phyloP scores from a whole-genome alignment of 306 rosid species.

The Quercus glauca region DNA sequence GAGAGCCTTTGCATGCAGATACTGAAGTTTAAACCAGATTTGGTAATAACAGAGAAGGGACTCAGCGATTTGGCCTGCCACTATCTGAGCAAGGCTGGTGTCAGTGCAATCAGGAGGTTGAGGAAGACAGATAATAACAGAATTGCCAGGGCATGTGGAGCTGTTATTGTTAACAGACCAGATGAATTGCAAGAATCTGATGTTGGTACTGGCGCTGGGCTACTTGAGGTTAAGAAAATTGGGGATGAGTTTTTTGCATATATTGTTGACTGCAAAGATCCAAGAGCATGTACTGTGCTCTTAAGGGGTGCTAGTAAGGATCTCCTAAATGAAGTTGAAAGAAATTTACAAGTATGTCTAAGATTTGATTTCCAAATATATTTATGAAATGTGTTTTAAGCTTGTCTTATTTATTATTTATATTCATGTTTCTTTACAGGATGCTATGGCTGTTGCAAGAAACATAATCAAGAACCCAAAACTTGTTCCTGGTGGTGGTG shows the following conservation, averaged over 20 bases:
- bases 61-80: slow-evolving; percentile 97
- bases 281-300: slow-evolving; percentile 83
- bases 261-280: slow-evolving; percentile 87
- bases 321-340: slow-evolving; percentile 86
- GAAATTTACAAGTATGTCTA: slow-evolving; percentile 74
- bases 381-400: slow-evolving; percentile 16
- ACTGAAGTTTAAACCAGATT: slow-evolving; percentile 82
- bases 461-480: slow-evolving; percentile 85
- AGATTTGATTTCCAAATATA: background rate
- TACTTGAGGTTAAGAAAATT: slow-evolving; percentile 89
- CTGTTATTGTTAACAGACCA: slow-evolving; percentile 90
- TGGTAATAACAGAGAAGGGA: slow-evolving; percentile 93
- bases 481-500: slow-evolving; percentile 98
- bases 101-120: slow-evolving; percentile 88
- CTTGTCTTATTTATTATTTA: too few species aligned
- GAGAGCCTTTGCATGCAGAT: slow-evolving; percentile 81
- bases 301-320: slow-evolving; percentile 91
- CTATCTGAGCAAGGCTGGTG: slow-evolving; percentile 80
- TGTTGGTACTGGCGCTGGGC: slow-evolving; percentile 92
- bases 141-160: slow-evolving; percentile 93
- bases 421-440: slow-evolving; percentile 42
- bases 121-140: slow-evolving; percentile 87
- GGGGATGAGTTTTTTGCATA: slow-evolving; percentile 84
- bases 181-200: slow-evolving; percentile 95
- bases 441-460: slow-evolving; percentile 92